phyloP scores from a whole-genome alignment of 306 rosid species.

The Cucurbita pepo region DNA sequence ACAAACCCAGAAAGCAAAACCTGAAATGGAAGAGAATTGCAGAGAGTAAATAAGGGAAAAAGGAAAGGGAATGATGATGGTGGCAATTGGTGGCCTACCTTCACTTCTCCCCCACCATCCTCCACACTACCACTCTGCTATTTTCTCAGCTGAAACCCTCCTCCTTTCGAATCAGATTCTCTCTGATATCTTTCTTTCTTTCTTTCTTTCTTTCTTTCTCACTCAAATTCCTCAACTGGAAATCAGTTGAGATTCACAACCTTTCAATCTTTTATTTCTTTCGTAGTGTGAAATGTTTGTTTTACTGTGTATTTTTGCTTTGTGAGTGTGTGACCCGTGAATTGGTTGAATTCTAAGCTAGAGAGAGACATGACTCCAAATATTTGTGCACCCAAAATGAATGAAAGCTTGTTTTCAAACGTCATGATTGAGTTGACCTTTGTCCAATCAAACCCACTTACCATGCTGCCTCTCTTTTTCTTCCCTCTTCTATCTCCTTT shows the following conservation, averaged over 20 bases:
- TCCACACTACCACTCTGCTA: not conserved
- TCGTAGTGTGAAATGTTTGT: not conserved
- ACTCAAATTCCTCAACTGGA: not conserved
- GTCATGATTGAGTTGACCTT: not conserved
- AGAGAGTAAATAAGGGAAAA: not conserved
- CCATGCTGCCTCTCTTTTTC: not conserved
- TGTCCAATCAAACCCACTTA: not conserved
- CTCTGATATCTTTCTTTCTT: not conserved
- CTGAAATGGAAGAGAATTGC: not conserved
- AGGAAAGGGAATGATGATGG: not conserved
- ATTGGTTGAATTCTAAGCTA: not conserved
- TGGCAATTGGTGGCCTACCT: constrained; percentile 22
- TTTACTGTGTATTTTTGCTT: not conserved
- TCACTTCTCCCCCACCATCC: constrained; percentile 8
- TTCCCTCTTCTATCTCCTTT: not conserved
- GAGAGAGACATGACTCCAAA: not conserved
- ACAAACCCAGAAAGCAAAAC: constrained; percentile 4
- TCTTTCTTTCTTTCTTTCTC: not conserved
- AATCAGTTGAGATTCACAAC: too few relatives aligned
- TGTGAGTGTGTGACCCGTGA: not conserved
- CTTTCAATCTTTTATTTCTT: not conserved
- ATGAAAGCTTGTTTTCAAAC: not conserved
- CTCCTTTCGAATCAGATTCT: not conserved
- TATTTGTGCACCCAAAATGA: too few relatives aligned
- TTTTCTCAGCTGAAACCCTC: not conserved